Percentiles rank a stretch among this genome's conserved stretches.
phyloP scores from a whole-genome alignment of 2,329 filamentous ascomycete genomes.

The Coleophoma eucalyptorum region DNA sequence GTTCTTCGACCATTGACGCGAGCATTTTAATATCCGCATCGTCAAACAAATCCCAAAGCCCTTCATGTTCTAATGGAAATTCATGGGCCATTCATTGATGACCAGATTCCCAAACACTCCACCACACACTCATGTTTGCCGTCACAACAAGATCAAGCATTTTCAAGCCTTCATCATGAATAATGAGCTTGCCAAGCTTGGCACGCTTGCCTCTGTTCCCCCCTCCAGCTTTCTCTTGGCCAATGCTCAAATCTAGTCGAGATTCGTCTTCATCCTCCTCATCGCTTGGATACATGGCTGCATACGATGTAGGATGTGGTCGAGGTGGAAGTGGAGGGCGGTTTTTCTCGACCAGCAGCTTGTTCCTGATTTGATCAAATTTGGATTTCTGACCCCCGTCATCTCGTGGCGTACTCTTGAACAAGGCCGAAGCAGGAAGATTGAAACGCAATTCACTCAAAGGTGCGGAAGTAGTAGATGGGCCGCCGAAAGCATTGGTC shows the following conservation, averaged over 20 bases:
- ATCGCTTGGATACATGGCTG: slow-evolving; percentile 18
- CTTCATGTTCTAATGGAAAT: too few species aligned
- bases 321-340: slow-evolving; percentile 14
- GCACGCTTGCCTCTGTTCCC: slow-evolving; percentile 81
- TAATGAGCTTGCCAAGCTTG: slow-evolving; percentile 89
- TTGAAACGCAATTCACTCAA: slow-evolving; percentile 91
- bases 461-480: slow-evolving; percentile 13
- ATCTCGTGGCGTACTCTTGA: slow-evolving; percentile 26
- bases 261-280: slow-evolving; percentile 31
- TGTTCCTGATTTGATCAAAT: slow-evolving; percentile 23
- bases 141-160: slow-evolving; percentile 94
- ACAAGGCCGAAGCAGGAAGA: slow-evolving; percentile 58
- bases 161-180: slow-evolving; percentile 85
- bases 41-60: too few species aligned
- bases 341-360: slow-evolving; percentile 23
- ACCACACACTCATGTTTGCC: slow-evolving; percentile 90
- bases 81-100: neutral
- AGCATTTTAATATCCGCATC: too few species aligned
- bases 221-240: slow-evolving; percentile 79
- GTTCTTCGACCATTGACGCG: too few species aligned
- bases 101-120: slow-evolving; percentile 70
- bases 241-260: slow-evolving; percentile 69
- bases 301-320: slow-evolving; percentile 16
- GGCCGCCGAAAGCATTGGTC: slow-evolving; percentile 8
- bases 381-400: slow-evolving; percentile 13